phyloP scores from a whole-genome alignment of 2,329 filamentous ascomycete genomes.

The Aureobasidium sp. region DNA sequence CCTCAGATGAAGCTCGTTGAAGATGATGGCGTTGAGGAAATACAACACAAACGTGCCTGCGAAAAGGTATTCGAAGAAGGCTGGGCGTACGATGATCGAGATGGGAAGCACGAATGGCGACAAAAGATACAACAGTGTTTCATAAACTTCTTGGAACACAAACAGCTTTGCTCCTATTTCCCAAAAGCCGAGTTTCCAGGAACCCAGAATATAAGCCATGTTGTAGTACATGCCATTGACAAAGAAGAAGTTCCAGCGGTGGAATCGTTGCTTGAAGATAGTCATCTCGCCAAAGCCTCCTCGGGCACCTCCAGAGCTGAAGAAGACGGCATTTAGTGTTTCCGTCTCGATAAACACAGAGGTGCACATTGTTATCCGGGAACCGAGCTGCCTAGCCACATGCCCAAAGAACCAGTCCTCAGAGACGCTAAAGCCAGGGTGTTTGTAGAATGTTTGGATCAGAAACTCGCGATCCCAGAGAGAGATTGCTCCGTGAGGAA shows the following conservation, averaged over 20 bases:
- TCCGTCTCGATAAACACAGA: constrained; percentile 45
- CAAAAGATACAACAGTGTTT: constrained; percentile 39
- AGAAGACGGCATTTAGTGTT: constrained; percentile 39
- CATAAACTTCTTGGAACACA: constrained; percentile 43
- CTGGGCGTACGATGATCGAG: constrained; percentile 35
- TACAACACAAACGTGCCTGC: constrained; percentile 35
- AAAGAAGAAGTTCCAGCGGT: constrained; percentile 47
- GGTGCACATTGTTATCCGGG: constrained; percentile 42
- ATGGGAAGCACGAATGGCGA: constrained; percentile 41
- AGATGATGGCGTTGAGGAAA: constrained; percentile 36
- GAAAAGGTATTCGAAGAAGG: constrained; percentile 34
- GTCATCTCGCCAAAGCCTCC: constrained; percentile 48
- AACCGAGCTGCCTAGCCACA: constrained; percentile 37
- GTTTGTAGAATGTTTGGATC: constrained; percentile 38
- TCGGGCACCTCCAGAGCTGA: constrained; percentile 31
- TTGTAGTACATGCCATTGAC: constrained; percentile 43
- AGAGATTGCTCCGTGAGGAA: constrained; percentile 45
- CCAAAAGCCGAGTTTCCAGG: constrained; percentile 42
- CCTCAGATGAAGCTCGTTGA: constrained; percentile 43
- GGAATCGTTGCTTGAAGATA: constrained; percentile 44
- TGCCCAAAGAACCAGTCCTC: constrained; percentile 49
- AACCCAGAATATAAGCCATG: constrained; percentile 37
- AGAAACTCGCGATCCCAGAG: constrained; percentile 42
- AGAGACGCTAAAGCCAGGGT: constrained; percentile 43
- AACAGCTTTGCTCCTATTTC: constrained; percentile 44